Percentiles rank a stretch among this genome's conserved stretches.
phyloP scores from a whole-genome alignment of 306 rosid species.

The Crotalaria pallida region DNA sequence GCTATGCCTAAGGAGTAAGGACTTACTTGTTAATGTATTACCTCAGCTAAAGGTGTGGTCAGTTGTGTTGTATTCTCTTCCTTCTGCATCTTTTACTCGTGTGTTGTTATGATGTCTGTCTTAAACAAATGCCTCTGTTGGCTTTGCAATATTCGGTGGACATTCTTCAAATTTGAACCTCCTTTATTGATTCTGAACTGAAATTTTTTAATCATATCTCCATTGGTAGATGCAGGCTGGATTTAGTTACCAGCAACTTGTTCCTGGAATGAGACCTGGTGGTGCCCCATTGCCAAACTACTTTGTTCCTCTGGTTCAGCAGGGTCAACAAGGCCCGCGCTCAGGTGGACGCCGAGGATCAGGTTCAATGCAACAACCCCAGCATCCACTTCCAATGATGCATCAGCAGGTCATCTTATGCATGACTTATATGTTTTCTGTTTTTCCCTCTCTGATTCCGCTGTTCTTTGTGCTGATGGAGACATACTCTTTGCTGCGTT shows the following conservation, averaged over 20 bases:
- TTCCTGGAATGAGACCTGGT: conserved; percentile 48
- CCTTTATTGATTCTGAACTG: neutral
- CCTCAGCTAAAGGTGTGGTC: neutral
- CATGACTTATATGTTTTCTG: neutral
- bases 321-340: conserved; percentile 39
- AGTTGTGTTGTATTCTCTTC: neutral
- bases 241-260: conserved; percentile 52
- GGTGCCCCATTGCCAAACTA: conserved; percentile 40
- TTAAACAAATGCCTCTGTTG: neutral
- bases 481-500: neutral
- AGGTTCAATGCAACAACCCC: conserved; percentile 39
- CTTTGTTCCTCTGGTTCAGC: conserved; percentile 44
- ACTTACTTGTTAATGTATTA: neutral
- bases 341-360: conserved; percentile 38
- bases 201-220: neutral
- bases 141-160: neutral
- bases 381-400: conserved; percentile 33
- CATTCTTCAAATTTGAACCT: neutral
- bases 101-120: neutral
- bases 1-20: neutral
- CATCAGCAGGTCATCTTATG: conserved; percentile 40
- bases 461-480: neutral
- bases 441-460: neutral
- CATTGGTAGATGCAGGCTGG: conserved; percentile 30
- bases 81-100: neutral